A percentile compares a stretch with the other conserved stretches of the same genome.
Conservation (phyloP, 2,329 filamentous ascomycete species). For the Biscogniauxia marginata region DNA sequence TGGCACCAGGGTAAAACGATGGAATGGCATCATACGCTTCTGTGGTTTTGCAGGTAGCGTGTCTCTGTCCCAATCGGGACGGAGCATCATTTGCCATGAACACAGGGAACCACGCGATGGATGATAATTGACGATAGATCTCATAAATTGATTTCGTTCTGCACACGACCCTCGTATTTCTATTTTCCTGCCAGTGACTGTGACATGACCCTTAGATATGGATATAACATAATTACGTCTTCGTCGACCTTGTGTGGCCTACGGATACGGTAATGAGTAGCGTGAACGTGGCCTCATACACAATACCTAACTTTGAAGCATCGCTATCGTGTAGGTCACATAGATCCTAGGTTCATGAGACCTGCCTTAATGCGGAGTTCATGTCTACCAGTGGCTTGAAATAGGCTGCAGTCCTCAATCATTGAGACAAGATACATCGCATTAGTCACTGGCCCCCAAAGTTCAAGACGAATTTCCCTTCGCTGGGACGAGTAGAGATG, state of each 20-base stretch:
- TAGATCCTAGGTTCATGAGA: too few species aligned
- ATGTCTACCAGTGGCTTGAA: too few species aligned
- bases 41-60: conserved; percentile 2
- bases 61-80: conserved; percentile 5
- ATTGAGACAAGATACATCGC: too few species aligned
- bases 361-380: too few species aligned
- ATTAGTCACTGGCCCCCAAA: too few species aligned
- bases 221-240: neutral
- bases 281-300: too few species aligned
- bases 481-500: too few species aligned
- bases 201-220: neutral
- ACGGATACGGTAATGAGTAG: too few species aligned
- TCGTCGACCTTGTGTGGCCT: neutral
- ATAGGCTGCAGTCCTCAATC: too few species aligned
- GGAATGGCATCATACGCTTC: conserved; percentile 7
- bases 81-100: conserved; percentile 13
- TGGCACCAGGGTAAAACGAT: conserved; percentile 10
- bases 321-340: too few species aligned
- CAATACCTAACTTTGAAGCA: too few species aligned
- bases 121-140: conserved; percentile 31
- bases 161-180: neutral
- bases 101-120: conserved; percentile 11
- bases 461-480: too few species aligned
- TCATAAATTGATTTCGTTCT: conserved; percentile 28
- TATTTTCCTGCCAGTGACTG: neutral